phyloP scores from a whole-genome alignment of 257 asterid species.

The Orobanche coerulescens region DNA sequence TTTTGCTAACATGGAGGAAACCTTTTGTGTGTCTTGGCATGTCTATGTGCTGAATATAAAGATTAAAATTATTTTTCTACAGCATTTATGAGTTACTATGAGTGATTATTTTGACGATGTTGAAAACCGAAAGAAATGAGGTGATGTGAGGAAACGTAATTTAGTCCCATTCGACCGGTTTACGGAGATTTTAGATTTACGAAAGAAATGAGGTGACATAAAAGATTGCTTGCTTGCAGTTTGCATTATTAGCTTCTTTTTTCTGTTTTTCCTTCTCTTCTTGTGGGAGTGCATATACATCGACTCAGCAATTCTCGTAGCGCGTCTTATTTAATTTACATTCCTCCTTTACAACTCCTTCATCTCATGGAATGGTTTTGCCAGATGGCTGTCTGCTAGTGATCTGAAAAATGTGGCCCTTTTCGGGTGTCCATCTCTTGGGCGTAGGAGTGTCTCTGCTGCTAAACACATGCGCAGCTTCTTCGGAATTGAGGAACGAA shows the following conservation, averaged over 20 bases:
- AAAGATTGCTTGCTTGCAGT: background rate
- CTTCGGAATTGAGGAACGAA: constrained; percentile 56
- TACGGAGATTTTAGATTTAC: constrained; percentile 6
- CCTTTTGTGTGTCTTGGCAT: background rate
- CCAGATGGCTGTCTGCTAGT: constrained; percentile 85
- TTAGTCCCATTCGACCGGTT: background rate
- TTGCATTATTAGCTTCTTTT: background rate
- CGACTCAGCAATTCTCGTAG: background rate
- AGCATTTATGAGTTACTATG: background rate
- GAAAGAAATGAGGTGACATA: background rate
- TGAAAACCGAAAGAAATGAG: background rate
- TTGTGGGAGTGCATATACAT: background rate
- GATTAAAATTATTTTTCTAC: background rate
- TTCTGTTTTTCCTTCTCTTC: too few species aligned
- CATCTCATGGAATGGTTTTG: constrained; percentile 24
- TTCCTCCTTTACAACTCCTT: background rate
- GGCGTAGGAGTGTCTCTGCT: constrained; percentile 29
- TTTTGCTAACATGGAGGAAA: background rate
- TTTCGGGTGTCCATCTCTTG: constrained; percentile 77
- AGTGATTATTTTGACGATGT: background rate
- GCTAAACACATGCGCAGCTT: constrained; percentile 66
- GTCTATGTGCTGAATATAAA: background rate
- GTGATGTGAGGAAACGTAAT: background rate
- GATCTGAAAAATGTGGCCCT: constrained; percentile 67
- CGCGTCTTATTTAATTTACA: background rate